Evolutionary conservation across 2,329 filamentous ascomycete species (phyloP).

Genomic region (Arachnomyces sp.): DNA sequence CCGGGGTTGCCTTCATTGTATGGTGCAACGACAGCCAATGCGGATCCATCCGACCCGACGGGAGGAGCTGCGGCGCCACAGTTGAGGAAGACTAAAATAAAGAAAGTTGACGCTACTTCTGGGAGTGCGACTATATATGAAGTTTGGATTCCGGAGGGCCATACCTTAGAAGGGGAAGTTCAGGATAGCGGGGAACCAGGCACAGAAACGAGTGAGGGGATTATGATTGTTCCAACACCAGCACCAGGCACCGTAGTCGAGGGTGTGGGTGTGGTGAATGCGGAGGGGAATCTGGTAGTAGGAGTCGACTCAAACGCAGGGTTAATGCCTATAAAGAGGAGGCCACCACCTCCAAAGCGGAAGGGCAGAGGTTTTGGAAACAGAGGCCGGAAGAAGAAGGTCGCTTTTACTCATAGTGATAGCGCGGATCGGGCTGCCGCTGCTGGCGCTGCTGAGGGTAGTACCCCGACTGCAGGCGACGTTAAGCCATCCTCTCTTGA

Average conservation of each 20-base stretch:
- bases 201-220: conserved; percentile 31
- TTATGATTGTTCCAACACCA: conserved; percentile 34
- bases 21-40: conserved; percentile 20
- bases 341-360: conserved; percentile 68
- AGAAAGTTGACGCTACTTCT: conserved; percentile 62
- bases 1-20: conserved; percentile 50
- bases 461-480: conserved; percentile 13
- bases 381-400: conserved; percentile 67
- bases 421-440: conserved; percentile 30
- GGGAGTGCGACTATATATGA: conserved; percentile 81
- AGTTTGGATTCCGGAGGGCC: conserved; percentile 70
- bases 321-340: conserved; percentile 42
- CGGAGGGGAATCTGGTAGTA: conserved; percentile 51
- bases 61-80: conserved; percentile 32
- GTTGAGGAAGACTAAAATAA: conserved; percentile 73
- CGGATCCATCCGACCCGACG: conserved; percentile 22
- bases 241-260: conserved; percentile 53
- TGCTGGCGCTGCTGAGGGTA: conserved; percentile 28
- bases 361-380: conserved; percentile 62
- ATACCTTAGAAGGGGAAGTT: conserved; percentile 73
- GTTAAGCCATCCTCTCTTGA: conserved; percentile 5
- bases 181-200: conserved; percentile 47
- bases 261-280: conserved; percentile 51
- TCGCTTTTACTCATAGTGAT: conserved; percentile 46
- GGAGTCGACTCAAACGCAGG: conserved; percentile 33